Base-by-base conservation (phyloP, 129 eudicot genomes). In the Flaveria robusta region DNA sequence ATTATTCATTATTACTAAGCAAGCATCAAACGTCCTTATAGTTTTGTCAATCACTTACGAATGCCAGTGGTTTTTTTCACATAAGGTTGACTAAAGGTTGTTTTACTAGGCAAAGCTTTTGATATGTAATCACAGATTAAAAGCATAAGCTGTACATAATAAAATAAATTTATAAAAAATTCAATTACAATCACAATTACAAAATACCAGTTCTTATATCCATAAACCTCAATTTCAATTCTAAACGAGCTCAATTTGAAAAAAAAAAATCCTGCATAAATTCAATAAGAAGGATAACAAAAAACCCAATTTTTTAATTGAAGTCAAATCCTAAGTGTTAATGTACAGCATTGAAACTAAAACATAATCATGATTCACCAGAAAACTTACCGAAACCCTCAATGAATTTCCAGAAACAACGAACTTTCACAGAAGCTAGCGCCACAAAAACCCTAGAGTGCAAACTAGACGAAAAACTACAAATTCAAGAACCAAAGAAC, bases 341-440 rank as follows among this genome's bases (percentile, higher is more conserved):
- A 83, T 13, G 52, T 29, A 5, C 56, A 22, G 39, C 27, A 75
- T 56, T 47, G 39, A 50, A 68, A 70, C 7, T 4, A 59, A 24
- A 26, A 43, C 0, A 0, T 49, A n/a, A 55, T 12, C 37, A 37
- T 2, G 16, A 77, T 50, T 73, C 60, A 77, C 10, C 5, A 41
- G 10, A 6, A 72, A 77, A 77, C 80, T 49, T 62, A 84, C 80
- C 88, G 10, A 84, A 65, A 37, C 82, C 87, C 87, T 19, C 74
- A 27, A 75, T 0, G 29, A 84, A 84, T 71, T 71, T 55, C 50
- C 41, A 70, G 81, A 74, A 68, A 29, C 42, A 71, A 66, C 49
- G n/a, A 68, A 27, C 16, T 67, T 16, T 22, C 68, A 34, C 47
- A 49, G 11, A 4, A 7, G 34, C 27, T 66, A 41, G 55, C 83